These are phyloP conservation scores for Mortierella sp. DNA, from an alignment of 371 early-diverging fungal species.

Conservation along the genomic window DNA sequence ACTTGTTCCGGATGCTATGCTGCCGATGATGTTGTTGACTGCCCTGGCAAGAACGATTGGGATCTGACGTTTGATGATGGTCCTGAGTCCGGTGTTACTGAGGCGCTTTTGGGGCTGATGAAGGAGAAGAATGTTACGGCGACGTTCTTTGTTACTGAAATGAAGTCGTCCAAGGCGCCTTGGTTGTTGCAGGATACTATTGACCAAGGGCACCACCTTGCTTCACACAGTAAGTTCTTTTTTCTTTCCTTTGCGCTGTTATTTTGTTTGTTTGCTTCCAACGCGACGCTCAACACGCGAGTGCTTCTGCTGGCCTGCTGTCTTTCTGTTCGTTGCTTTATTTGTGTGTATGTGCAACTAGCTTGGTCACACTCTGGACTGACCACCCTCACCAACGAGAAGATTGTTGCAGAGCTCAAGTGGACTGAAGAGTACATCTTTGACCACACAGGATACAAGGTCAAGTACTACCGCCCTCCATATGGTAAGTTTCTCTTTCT, in stretches of 20 bases:
- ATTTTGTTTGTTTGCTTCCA: neutral
- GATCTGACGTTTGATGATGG: slow-evolving; percentile 77
- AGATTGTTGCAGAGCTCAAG: slow-evolving; percentile 75
- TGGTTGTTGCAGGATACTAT: slow-evolving; percentile 45
- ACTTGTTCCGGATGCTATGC: slow-evolving; percentile 66
- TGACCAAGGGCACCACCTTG: slow-evolving; percentile 46
- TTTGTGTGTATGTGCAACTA: no score
- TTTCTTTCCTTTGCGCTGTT: neutral
- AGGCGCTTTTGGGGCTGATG: slow-evolving; percentile 27
- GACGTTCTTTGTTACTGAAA: slow-evolving; percentile 51
- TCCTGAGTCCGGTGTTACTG: slow-evolving; percentile 60
- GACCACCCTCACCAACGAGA: slow-evolving; percentile 71
- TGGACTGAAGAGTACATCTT: slow-evolving; percentile 72
- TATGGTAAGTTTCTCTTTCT: slow-evolving; percentile 43
- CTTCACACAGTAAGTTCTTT: slow-evolving; percentile 43
- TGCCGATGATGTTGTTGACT: slow-evolving; percentile 63
- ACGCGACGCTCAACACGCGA: no score
- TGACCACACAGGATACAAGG: slow-evolving; percentile 72
- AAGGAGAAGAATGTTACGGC: slow-evolving; percentile 45
- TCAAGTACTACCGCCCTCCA: slow-evolving; percentile 72
- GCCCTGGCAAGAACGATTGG: slow-evolving; percentile 66
- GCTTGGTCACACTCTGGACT: slow-evolving; percentile 71
- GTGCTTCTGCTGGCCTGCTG: no score
- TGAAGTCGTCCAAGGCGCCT: slow-evolving; percentile 42
- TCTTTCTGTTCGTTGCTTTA: no score